Evolutionary conservation across 2,329 filamentous ascomycete genomes (phyloP), one percentile per base, ranked within the genome.

Genomic region (Xylariaceae sp.): DNA sequence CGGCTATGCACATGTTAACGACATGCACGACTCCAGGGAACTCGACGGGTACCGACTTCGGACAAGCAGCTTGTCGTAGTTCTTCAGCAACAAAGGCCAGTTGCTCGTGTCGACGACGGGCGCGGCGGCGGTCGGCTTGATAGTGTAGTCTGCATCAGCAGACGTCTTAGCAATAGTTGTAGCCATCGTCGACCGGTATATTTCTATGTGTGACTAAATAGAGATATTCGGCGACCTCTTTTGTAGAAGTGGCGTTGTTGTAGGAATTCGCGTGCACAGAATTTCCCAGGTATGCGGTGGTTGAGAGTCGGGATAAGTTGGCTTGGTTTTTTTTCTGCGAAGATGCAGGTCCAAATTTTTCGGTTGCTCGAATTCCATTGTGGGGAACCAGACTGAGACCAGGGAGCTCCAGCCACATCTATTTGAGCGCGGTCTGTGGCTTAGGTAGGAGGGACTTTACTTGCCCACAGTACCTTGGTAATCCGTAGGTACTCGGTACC

Each of bases 1-100:
- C 91, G 67, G 92, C 62, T 63, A 52, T 52, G 23, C 57, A 50
- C 56, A 48, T 51, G 62, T 63, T 55, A 63, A 55, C 10, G 62
- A 61, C n/a, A 18, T 23, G 49, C 13, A 54, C 18, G 30, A 39
- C 35, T 58, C 39, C 53, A 42, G 53, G 56, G 13, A 56, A 5
- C 23, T 15, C 51, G n/a, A n/a, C 55, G 58, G 49, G 49, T 55
- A 56, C 51, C 50, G 53, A 57, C 61, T 63, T 62, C 63, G 63
- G n/a, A 65, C 61, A 34, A 65, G 59, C 6, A 63, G 63, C 53
- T 92, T 90, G 77, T 92, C 89, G 79, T 95, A 97, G 80, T 97
- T 96, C 82, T 96, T 96, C 72, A 97, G 83, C 71, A 97, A 83
- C 71, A 97, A 82, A 70, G 94, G 94, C 91, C 92, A 97, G 75